Evolutionary conservation across 2,329 filamentous ascomycete species (phyloP).

Genomic region (Parafenestella ontariensis): DNA sequence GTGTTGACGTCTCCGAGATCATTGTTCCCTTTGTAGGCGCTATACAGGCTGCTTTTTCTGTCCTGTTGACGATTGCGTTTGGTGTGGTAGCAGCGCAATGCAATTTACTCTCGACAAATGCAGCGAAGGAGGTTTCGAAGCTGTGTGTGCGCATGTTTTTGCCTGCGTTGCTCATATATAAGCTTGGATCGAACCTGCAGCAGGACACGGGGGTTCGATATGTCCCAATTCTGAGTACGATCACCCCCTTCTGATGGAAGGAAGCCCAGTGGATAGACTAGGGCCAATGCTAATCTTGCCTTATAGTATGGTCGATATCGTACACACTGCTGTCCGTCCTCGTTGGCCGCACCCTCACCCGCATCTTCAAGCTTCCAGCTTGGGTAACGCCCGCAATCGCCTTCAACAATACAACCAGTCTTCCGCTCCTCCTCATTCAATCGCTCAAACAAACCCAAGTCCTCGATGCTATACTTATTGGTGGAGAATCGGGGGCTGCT

Average conservation of each 20-base stretch:
- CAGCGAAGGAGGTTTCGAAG: conserved; percentile 61
- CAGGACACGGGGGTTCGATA: conserved; percentile 57
- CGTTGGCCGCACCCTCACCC: conserved; percentile 54
- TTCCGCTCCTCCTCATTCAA: conserved; percentile 61
- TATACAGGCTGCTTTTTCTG: conserved; percentile 62
- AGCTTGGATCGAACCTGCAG: conserved; percentile 60
- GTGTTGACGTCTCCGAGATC: conserved; percentile 35
- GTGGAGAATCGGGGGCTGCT: conserved; percentile 51
- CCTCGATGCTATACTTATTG: conserved; percentile 56
- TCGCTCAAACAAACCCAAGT: conserved; percentile 65
- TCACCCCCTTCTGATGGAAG: neutral
- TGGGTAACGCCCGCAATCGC: conserved; percentile 63
- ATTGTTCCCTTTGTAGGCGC: conserved; percentile 59
- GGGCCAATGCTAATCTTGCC: conserved; percentile 13
- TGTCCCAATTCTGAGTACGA: conserved; percentile 56
- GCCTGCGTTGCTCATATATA: conserved; percentile 61
- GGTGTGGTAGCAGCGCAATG: conserved; percentile 61
- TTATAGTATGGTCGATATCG: conserved; percentile 57
- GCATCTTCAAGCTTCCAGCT: conserved; percentile 57
- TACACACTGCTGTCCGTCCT: conserved; percentile 60
- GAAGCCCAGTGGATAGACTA: neutral
- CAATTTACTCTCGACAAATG: conserved; percentile 55
- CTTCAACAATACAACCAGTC: conserved; percentile 65
- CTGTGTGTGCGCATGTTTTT: conserved; percentile 62
- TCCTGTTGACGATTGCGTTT: conserved; percentile 61